Base-by-base conservation (phyloP, 139 green algal species). In the Volvox reticuliferus region DNA sequence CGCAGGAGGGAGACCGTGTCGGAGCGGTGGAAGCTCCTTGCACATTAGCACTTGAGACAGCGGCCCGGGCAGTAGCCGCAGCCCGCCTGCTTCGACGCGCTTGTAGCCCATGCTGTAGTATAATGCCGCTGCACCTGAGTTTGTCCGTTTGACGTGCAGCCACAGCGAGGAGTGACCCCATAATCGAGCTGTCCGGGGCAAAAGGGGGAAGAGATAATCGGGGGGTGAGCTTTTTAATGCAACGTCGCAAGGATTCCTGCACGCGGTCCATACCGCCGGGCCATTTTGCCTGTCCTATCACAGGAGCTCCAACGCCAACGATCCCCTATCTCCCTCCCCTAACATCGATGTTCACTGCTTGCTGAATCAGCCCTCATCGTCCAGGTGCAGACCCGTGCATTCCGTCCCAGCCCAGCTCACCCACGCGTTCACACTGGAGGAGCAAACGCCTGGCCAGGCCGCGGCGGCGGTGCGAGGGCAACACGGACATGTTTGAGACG, bases 401-500 rank as follows among this genome's bases (percentile, higher is more conserved):
- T 55, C 44, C 9, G 44, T 55, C 65, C 65, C 65, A 73, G 9
- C 65, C 65, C 65, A 73, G 9, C 65, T 28, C 82, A 95, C 95
- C 96, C 88, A 95, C 50, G 9, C 93, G 91, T 82, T 96, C 93
- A 68, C 93, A 96, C 73, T 79, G 65, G 1, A 77, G 32, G 28
- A 97, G 86, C 69, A 98, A 89, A 19, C 91, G 85, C 1, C 22
- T 79, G 0, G 93, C 96, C 21, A 97, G 71, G 22, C 96, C 95
- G 12, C 88, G 86, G 1, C 95, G 91, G 19, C 96, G 83, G 36
- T 92, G 77, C 1, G 75, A n/a, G 0, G 80, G 73, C 30, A 82
- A n/a, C n/a, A 97, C 94, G 0, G 94, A 94, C 88, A 98, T 96
- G 89, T 97, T 97, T 79, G 65, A 91, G 26, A 96, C 84, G 91